Base-by-base conservation (phyloP, 148 eudicot species). In the Heliosperma pusillum region DNA sequence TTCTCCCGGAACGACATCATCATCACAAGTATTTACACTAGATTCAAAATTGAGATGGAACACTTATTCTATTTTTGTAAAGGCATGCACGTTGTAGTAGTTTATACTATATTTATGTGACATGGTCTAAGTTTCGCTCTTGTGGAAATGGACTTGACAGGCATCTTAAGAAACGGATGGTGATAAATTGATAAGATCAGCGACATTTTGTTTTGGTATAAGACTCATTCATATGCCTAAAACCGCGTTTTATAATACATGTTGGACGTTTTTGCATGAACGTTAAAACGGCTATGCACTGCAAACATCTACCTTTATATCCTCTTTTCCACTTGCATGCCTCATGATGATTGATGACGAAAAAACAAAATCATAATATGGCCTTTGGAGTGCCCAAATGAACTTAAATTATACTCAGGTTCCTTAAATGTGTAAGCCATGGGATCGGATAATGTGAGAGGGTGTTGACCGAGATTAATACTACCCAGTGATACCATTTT, bases 191-290 rank as follows among this genome's bases (percentile, higher is more conserved):
- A n/a, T n/a, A n/a, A n/a, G n/a, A n/a, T n/a, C n/a, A n/a, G n/a
- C n/a, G n/a, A n/a, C n/a, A n/a, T n/a, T n/a, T n/a, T n/a, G n/a
- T n/a, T n/a, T n/a, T 15, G 42, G 42, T 10, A 26, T 29, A n/a
- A 42, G 71, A 67, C 71, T 40, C 1, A 10, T 67, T 40, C 71
- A 7, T 67, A 67, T 10, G 55, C 53, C 2, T 10, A 40, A 20
- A 40, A n/a, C 26, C 47, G 71, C 71, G 53, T 67, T 42, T 67
- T 67, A 4, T 67, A n/a, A n/a, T n/a, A n/a, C n/a, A n/a, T n/a
- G n/a, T n/a, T n/a, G 3, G 17, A 42, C 53, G 53, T 67, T 67
- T 67, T 21, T 67, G 55, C 71, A 67, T 42, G 26, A 20, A 42
- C 71, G 21, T 42, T 15, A 42, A 42, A 7, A 40, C 10, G 20